phyloP scores from a whole-genome alignment of 805 yeast species.

The Yamadazyma laniorum region DNA sequence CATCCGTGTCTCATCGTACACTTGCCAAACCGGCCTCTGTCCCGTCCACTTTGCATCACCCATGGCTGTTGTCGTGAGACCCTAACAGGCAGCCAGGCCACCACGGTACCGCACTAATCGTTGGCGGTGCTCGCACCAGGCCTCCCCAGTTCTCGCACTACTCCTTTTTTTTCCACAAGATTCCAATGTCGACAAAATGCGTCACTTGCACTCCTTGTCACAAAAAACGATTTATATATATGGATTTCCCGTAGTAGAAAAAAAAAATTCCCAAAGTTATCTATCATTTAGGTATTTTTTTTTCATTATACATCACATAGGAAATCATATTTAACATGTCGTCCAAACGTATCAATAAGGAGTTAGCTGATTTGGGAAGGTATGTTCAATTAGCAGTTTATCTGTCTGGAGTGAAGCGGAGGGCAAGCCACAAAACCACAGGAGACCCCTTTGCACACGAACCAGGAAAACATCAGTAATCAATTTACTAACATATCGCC shows the following conservation, averaged over 20 bases:
- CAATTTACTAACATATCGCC: too few species aligned
- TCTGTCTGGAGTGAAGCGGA: too few species aligned
- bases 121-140: neutral
- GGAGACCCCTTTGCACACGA: too few species aligned
- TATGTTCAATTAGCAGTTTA: too few species aligned
- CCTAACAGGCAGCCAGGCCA: too few species aligned
- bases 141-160: neutral
- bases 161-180: neutral
- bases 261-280: constrained; percentile 5
- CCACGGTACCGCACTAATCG: neutral
- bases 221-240: constrained; percentile 5
- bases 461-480: too few species aligned
- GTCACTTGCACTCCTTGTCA: constrained; percentile 3
- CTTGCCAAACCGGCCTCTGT: too few species aligned
- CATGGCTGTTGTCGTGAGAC: too few species aligned
- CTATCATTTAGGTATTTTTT: constrained; percentile 7
- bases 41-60: too few species aligned
- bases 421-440: too few species aligned
- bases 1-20: too few species aligned
- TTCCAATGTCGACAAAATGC: neutral
- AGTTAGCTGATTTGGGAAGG: constrained; percentile 92
- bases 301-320: neutral
- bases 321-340: constrained; percentile 57
- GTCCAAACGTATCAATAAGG: constrained; percentile 92
- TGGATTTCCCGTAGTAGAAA: constrained; percentile 5